These are phyloP conservation scores for Macroventuria anomochaeta DNA, from an alignment of 2,329 filamentous ascomycete species.

Conservation along the genomic window DNA sequence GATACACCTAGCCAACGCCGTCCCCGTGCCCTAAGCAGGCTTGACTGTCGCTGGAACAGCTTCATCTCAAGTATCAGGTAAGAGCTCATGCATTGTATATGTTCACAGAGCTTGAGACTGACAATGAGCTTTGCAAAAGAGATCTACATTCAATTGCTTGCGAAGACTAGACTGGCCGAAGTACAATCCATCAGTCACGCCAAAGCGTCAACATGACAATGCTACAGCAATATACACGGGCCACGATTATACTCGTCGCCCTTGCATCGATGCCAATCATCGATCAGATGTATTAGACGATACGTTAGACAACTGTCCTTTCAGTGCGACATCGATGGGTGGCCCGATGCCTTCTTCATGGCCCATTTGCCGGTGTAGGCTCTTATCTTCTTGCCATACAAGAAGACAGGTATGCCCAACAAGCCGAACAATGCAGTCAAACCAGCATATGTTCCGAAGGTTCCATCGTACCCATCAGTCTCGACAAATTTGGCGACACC, in stretches of 20 bases:
- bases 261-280: background rate
- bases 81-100: background rate
- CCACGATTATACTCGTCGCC: background rate
- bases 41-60: no score
- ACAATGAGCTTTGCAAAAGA: background rate
- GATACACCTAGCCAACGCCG: no score
- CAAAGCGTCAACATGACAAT: background rate
- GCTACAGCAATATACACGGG: background rate
- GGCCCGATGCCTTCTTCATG: slow-evolving; percentile 17
- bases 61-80: background rate
- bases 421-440: slow-evolving; percentile 39
- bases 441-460: slow-evolving; percentile 41
- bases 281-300: background rate
- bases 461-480: slow-evolving; percentile 41
- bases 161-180: background rate
- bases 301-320: background rate
- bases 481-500: slow-evolving; percentile 46
- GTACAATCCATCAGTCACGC: background rate
- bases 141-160: background rate
- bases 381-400: slow-evolving; percentile 44
- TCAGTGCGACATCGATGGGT: slow-evolving; percentile 23
- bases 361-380: slow-evolving; percentile 39
- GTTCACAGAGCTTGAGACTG: background rate
- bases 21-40: no score
- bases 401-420: slow-evolving; percentile 38